phyloP scores from a whole-genome alignment of 1,284 basidiomycete genomes.

The Anthracocystis walkeri region DNA sequence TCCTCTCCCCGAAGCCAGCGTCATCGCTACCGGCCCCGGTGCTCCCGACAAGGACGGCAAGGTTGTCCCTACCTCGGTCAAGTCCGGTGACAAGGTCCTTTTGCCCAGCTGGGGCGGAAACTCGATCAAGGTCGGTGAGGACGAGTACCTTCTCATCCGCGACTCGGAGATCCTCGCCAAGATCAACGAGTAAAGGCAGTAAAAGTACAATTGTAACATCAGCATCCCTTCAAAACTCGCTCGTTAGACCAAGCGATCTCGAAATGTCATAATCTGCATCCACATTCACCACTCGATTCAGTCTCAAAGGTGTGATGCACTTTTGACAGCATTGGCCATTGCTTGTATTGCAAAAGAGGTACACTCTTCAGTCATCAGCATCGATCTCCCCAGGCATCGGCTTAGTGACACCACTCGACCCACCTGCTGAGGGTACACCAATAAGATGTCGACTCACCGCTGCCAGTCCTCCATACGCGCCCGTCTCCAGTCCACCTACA shows the following conservation, averaged over 20 bases:
- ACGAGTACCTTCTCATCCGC: conserved; percentile 95
- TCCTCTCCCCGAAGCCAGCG: conserved; percentile 94
- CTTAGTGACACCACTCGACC: neutral
- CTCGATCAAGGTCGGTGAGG: conserved; percentile 95
- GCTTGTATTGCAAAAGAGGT: neutral
- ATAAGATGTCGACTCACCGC: conserved; percentile 55
- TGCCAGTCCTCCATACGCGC: conserved; percentile 53
- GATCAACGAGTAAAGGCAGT: conserved; percentile 83
- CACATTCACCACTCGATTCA: conserved; percentile 11
- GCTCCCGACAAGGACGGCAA: conserved; percentile 86
- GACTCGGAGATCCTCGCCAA: conserved; percentile 96
- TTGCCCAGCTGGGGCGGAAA: conserved; percentile 96
- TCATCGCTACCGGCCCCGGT: conserved; percentile 94
- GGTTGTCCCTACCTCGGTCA: conserved; percentile 82
- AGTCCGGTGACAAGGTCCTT: conserved; percentile 90
- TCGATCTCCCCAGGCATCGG: neutral
- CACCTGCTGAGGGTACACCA: conserved; percentile 18
- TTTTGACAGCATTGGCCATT: neutral
- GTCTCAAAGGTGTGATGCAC: neutral
- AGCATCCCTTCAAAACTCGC: conserved; percentile 3
- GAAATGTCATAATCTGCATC: conserved; percentile 18
- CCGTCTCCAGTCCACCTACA: conserved; percentile 57
- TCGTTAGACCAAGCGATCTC: neutral
- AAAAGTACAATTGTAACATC: conserved; percentile 23
- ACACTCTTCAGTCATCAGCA: neutral